A percentile compares a stretch with the other conserved stretches of the same genome.
Evolutionary conservation across 371 early-diverging fungal species (phyloP).

Genomic region (Apophysomyces variabilis): DNA sequence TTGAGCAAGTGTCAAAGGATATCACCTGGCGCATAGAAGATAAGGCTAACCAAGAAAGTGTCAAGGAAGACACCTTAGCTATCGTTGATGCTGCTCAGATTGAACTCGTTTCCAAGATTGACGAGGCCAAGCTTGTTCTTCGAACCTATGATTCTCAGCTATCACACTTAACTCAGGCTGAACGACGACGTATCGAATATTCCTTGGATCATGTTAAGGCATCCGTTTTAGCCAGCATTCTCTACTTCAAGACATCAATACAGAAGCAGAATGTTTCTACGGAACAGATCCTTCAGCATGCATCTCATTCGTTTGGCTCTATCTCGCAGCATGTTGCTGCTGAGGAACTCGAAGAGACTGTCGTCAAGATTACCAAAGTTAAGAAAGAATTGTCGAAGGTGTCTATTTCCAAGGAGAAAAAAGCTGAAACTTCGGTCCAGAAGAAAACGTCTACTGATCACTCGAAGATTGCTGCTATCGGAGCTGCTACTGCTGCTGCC

Average conservation of each 20-base stretch:
- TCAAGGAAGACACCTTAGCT: conserved; percentile 11
- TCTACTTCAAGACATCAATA: conserved; percentile 14
- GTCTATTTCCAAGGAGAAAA: neutral
- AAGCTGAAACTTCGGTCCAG: neutral
- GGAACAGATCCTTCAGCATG: conserved; percentile 19
- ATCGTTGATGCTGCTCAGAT: conserved; percentile 21
- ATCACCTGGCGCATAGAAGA: conserved; percentile 5
- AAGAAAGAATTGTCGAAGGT: neutral
- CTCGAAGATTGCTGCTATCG: conserved; percentile 12
- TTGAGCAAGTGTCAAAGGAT: conserved; percentile 2
- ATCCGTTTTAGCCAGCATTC: conserved; percentile 23
- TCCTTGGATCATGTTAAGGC: conserved; percentile 26
- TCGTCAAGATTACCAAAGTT: conserved; percentile 7
- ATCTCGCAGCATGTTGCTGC: conserved; percentile 10
- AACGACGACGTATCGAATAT: conserved; percentile 35
- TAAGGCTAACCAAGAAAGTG: neutral
- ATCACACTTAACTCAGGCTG: conserved; percentile 21
- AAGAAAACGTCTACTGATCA: neutral
- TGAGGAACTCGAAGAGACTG: conserved; percentile 7
- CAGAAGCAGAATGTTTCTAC: conserved; percentile 11
- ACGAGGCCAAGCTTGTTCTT: conserved; percentile 23
- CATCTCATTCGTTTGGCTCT: conserved; percentile 26
- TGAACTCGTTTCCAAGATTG: conserved; percentile 26
- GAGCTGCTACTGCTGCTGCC: conserved; percentile 19
- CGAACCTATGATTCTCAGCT: conserved; percentile 13